Evolutionary conservation across 2,329 filamentous ascomycete species (phyloP).

Genomic region (Talaromyces rugulosus): DNA sequence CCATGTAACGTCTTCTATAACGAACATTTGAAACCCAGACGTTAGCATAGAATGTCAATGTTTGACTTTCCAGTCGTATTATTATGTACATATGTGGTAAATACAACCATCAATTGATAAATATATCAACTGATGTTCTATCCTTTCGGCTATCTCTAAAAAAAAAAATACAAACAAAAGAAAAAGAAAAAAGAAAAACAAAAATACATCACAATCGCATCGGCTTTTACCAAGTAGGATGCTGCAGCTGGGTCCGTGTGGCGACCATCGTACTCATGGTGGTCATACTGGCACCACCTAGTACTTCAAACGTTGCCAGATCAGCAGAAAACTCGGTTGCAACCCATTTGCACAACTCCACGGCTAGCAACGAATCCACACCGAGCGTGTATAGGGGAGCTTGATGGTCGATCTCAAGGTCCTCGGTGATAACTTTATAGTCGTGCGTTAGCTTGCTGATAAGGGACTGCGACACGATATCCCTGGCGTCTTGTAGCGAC

Average conservation of each 20-base stretch:
- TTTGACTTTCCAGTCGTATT: too few relatives aligned
- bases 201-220: not conserved
- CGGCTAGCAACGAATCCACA: constrained; percentile 42
- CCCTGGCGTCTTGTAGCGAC: constrained; percentile 11
- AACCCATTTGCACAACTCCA: constrained; percentile 43
- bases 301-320: constrained; percentile 36
- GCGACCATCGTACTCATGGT: not conserved
- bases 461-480: constrained; percentile 14
- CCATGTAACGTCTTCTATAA: not conserved
- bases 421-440: constrained; percentile 17
- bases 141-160: not conserved
- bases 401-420: constrained; percentile 24
- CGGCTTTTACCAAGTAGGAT: not conserved
- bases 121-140: not conserved
- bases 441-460: constrained; percentile 11
- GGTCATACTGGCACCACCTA: constrained; percentile 25
- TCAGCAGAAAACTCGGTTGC: constrained; percentile 27
- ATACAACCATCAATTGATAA: not conserved
- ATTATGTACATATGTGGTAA: not conserved
- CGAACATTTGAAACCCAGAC: too few relatives aligned
- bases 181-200: not conserved
- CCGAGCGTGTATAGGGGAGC: constrained; percentile 31
- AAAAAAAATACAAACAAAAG: not conserved
- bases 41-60: too few relatives aligned
- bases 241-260: not conserved